Conservation (phyloP, 331 rosid genomes). For the Pyracantha coccinea region DNA sequence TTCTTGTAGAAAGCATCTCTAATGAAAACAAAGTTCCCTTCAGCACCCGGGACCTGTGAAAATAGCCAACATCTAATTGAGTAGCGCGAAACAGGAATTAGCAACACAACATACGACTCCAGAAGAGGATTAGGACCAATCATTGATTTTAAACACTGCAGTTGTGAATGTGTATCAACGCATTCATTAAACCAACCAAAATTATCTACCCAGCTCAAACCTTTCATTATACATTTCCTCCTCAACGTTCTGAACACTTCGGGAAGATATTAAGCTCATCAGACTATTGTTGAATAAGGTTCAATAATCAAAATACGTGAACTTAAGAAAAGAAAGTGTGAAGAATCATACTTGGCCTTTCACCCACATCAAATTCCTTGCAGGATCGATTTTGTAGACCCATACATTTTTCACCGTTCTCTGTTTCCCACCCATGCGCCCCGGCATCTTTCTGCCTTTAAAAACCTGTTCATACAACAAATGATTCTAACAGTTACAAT, state of each 20-base stretch:
- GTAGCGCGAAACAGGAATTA: neutral
- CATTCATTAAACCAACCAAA: neutral
- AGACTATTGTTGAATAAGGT: neutral
- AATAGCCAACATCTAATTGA: neutral
- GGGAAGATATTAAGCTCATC: neutral
- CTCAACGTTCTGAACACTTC: neutral
- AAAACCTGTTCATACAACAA: conserved; percentile 49
- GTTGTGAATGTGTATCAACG: neutral
- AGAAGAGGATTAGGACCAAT: neutral
- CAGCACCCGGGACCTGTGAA: conserved; percentile 87
- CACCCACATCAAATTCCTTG: conserved; percentile 91
- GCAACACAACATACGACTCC: neutral
- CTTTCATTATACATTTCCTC: neutral
- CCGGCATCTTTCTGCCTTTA: conserved; percentile 81
- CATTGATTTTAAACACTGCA: neutral
- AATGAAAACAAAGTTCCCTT: conserved; percentile 87
- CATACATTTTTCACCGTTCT: conserved; percentile 91
- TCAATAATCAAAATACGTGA: neutral
- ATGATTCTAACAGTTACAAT: neutral
- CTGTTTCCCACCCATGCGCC: conserved; percentile 96
- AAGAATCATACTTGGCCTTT: conserved; percentile 74
- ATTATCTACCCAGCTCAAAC: neutral
- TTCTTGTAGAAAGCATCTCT: conserved; percentile 76
- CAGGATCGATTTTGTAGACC: conserved; percentile 93
- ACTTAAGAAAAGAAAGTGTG: neutral